Percentiles rank a stretch among this genome's conserved stretches.
phyloP scores from a whole-genome alignment of 129 eudicot genomes.

The Scalesia atractyloides region DNA sequence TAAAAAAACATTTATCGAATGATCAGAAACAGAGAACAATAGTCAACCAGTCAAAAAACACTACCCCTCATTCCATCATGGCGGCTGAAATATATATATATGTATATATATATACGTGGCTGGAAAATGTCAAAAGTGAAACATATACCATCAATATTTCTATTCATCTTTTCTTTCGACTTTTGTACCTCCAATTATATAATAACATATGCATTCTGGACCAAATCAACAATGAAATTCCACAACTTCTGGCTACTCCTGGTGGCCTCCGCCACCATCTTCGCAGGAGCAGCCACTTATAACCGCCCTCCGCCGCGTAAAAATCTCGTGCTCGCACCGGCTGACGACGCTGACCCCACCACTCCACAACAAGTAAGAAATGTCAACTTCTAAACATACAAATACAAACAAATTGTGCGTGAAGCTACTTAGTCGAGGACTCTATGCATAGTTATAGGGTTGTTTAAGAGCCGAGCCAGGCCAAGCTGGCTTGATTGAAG shows the following conservation, averaged over 20 bases:
- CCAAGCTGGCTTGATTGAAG: too few species aligned
- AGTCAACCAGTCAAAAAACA: neutral
- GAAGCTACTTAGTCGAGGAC: too few species aligned
- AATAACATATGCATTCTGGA: neutral
- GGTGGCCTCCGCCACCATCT: constrained; percentile 1
- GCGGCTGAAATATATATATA: too few species aligned
- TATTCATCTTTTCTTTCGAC: neutral
- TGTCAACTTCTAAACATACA: neutral
- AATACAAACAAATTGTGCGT: neutral
- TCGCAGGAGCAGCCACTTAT: constrained; percentile 30
- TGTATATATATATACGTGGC: too few species aligned
- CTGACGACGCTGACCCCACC: constrained; percentile 25
- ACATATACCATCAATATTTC: too few species aligned
- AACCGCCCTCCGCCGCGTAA: constrained; percentile 47
- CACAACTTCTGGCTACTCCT: constrained; percentile 3
- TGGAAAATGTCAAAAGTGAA: too few species aligned
- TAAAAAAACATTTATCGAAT: too few species aligned
- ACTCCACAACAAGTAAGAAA: constrained; percentile 54
- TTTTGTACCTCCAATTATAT: neutral
- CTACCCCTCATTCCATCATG: too few species aligned
- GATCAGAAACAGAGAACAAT: neutral
- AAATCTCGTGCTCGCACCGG: constrained; percentile 17
- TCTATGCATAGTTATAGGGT: too few species aligned
- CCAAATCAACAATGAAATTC: constrained; percentile 11
- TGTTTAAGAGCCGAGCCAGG: too few species aligned